Base-by-base conservation (phyloP, 768 basidiomycete species). In the Rhodotorula babjevae region DNA sequence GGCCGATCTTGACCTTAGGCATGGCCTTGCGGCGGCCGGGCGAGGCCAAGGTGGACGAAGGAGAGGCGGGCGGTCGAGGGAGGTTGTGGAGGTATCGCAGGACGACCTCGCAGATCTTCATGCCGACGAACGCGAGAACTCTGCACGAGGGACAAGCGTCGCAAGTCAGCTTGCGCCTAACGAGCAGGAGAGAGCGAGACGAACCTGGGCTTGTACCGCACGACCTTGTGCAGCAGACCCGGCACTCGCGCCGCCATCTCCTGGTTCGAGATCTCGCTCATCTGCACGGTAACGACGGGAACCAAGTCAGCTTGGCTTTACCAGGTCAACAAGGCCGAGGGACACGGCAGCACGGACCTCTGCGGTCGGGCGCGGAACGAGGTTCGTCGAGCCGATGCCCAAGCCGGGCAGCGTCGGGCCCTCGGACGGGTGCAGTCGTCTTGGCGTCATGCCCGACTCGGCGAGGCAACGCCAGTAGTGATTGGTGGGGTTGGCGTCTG, bases 401-500 rank as follows among this genome's bases (percentile, higher is more conserved):
- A 67, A 68, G 21, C 10, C 0, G 11, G 73, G 58, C 0, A 75
- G 61, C 18, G 40, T 36, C 42, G 55, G 33, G 0, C 73, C 69
- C 29, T 71, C 73, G 21, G 66, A 58, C 33, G 73, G 73, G 18
- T 42, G 40, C 0, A 75, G 44, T 12, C 47, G 33, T 16, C 73
- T 59, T 31, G 68, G 69, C 8, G 73, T 75, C 47, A 75, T 53
- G 23, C 69, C 73, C 9, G 63, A 57, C 2, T 61, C 66, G 19
- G 55, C 40, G 10, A 75, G 63, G 15, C 59, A 61, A 5, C 61
- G 61, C 68, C 68, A 75, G 49, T 60, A 75, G 33, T 71, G 69
- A n/a, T 75, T 75, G 31, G 73, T 75, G 27, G 73, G 69, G 27
- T 52, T 61, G n/a, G 73, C 73, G 33, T 75, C 73, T 74, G 61